Base-by-base conservation (phyloP, 768 basidiomycete genomes). In the Leccinum truebloodii region DNA sequence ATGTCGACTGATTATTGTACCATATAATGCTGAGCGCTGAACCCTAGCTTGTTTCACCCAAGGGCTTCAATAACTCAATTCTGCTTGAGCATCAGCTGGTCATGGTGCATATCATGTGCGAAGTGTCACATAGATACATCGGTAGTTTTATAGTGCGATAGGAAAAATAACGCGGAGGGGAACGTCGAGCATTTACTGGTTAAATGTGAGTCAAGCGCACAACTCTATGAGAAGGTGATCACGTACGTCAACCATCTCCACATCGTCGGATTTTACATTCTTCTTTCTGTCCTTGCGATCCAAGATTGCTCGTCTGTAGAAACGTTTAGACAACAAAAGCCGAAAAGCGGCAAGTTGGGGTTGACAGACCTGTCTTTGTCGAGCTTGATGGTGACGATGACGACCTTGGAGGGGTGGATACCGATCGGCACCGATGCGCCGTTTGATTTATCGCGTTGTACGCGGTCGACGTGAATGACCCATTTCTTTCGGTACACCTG, bases 401-500 rank as follows among this genome's bases (percentile, higher is more conserved):
- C 92, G 56, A 98, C 94, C 75, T 97, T 98, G 81, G 90, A 93
- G 60, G 96, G 95, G 83, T 96, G 90, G 69, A 99, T 87, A 67
- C 95, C 94, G 69, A 99, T 95, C 71, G 92, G 92, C 60, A 90
- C 86, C 58, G 94, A 87, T 61, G 95, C 89, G 65, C 97, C 96
- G 74, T 96, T 97, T 66, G 94, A 93, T 80, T 98, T 98, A 83
- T 99, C 96, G 67, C 94, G 87, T 77, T 91, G 89, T 58, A 99
- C 94, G 74, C 96, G 93, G 79, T 99, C 96, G 73, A 99, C 92
- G 79, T 98, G 90, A 77, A 99, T 90, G 58, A 98, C 93, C 92
- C 93, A 98, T 78, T 96, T 95, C 88, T 96, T 96, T 77, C 95
- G 91, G 85, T 95, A 96, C 65, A 98, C 95, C 79, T 95, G 90